Base-by-base conservation (phyloP, 306 rosid genomes). In the Dicorynia guianensis region DNA sequence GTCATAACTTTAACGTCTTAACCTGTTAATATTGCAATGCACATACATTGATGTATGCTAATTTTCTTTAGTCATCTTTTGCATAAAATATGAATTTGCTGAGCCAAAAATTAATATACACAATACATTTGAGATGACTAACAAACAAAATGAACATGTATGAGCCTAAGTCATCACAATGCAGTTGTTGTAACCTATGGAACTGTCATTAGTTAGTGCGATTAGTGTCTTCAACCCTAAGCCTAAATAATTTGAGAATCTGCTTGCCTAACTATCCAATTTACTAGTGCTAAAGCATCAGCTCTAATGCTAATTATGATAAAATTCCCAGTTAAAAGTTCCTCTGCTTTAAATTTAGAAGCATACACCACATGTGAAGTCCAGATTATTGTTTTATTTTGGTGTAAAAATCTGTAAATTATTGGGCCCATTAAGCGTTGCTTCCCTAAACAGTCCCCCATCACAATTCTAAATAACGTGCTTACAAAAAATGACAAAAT, bases 141-240 rank as follows among this genome's bases (percentile, higher is more conserved):
- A 40, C 9, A 7, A 40, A 6, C 46, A 40, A 7, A 40, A 40
- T 40, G 46, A 40, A 2, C 46, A 40, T 40, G 2, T 40, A 66
- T 34, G 72, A 66, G 13, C 30, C 13, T 1, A 3, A 57, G 55
- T 35, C 80, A 40, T 47, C 68, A 46, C 35, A 67, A 57, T 20
- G 15, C 20, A 66, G 60, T 19, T 7, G 18, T 56, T 46, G 54
- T 19, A 40, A 64, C n/a, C 38, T 53, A 64, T 9, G 57, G 38
- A 75, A 43, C 11, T 15, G 58, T 38, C 69, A 35, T 17, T 39
- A 7, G 6, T 17, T 59, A 44, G 12, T 35, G 12, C 36, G 15
- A 56, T 52, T 71, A 39, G 7, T 14, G 46, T 50, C 35, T 25
- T 38, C 48, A 13, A 15, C 48, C 50, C 49, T 73, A 73, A 19